A percentile compares a stretch with the other conserved stretches of the same genome.
Conservation (phyloP, 2,329 filamentous ascomycete species). For the Microdochium paspali region DNA sequence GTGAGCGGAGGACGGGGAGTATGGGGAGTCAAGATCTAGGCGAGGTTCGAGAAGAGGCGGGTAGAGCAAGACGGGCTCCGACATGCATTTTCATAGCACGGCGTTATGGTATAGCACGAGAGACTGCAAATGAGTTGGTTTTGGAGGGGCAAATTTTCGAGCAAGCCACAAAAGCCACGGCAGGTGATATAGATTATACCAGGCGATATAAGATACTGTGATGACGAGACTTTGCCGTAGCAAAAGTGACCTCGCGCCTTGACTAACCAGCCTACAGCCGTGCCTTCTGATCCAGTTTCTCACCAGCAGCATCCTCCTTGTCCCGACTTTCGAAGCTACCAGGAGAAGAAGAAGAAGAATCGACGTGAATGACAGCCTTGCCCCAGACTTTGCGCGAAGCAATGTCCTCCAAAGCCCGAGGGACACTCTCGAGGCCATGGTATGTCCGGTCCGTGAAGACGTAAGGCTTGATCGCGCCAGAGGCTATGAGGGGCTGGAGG, state of each 20-base stretch:
- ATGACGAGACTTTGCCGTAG: no score
- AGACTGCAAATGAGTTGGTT: background rate
- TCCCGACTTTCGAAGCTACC: no score
- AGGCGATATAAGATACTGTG: background rate
- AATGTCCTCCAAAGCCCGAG: slow-evolving; percentile 40
- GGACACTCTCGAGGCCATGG: slow-evolving; percentile 36
- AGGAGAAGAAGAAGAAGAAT: no score
- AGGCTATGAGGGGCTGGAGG: slow-evolving; percentile 35
- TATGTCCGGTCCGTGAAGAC: slow-evolving; percentile 36
- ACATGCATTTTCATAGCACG: slow-evolving; percentile 1
- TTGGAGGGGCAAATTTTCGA: background rate
- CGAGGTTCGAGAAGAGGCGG: background rate
- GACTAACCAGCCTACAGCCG: no score
- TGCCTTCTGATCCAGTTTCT: no score
- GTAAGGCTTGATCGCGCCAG: slow-evolving; percentile 37
- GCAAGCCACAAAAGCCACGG: background rate
- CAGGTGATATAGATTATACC: background rate
- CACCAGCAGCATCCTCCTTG: no score
- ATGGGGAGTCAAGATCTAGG: slow-evolving; percentile 55
- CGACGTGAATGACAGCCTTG: slow-evolving; percentile 44
- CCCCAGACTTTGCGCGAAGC: slow-evolving; percentile 40
- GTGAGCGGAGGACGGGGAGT: slow-evolving; percentile 73
- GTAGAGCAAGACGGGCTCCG: background rate
- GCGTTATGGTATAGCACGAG: background rate
- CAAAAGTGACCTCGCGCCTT: no score